phyloP scores from a whole-genome alignment of 1,139 yeast genomes.

The Taphrina betulina region DNA sequence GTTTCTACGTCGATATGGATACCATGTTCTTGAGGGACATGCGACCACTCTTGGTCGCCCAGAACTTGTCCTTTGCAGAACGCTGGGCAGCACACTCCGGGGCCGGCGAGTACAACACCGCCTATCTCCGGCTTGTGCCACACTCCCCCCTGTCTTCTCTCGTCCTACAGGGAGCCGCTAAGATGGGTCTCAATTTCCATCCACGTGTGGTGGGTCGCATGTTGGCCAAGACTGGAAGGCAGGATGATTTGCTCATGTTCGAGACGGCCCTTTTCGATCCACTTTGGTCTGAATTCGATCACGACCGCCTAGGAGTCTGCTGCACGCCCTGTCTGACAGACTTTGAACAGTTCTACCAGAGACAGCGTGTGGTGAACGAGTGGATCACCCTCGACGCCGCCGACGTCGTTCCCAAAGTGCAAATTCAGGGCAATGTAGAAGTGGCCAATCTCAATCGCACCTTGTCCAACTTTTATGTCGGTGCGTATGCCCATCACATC shows the following conservation, averaged over 20 bases:
- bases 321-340: conserved; percentile 21
- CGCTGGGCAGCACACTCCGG: conserved; percentile 30
- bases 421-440: background rate
- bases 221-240: conserved; percentile 11
- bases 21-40: conserved; percentile 29
- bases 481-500: conserved; percentile 27
- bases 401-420: background rate
- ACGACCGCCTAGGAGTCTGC: conserved; percentile 15
- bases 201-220: conserved; percentile 28
- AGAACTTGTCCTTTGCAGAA: conserved; percentile 25
- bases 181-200: conserved; percentile 29
- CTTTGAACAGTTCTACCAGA: conserved; percentile 12
- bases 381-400: conserved; percentile 9
- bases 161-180: conserved; percentile 24
- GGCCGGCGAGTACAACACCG: conserved; percentile 28
- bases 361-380: background rate
- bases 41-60: conserved; percentile 21
- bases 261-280: conserved; percentile 31
- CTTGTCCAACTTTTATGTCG: conserved; percentile 16
- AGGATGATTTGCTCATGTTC: conserved; percentile 27
- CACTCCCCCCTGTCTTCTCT: conserved; percentile 27
- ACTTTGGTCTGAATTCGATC: conserved; percentile 26
- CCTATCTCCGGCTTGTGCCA: conserved; percentile 27
- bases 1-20: conserved; percentile 28
- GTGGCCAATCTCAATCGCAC: conserved; percentile 5